phyloP scores from a whole-genome alignment of 1,139 yeast species.

The Candida dubliniensis region DNA sequence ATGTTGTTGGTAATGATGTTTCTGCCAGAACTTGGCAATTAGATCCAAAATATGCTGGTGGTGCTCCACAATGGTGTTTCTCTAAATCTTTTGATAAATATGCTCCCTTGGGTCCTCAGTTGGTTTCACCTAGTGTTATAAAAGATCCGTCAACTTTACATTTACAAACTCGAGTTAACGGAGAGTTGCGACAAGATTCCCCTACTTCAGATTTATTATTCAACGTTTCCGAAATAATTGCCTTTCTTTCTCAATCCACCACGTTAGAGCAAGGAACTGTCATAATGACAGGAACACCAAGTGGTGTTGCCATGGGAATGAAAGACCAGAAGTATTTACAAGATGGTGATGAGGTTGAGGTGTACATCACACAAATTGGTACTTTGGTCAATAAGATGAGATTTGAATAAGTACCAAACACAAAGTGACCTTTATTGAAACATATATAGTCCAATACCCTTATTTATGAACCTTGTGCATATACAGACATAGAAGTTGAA shows the following conservation, averaged over 20 bases:
- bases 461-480: no score
- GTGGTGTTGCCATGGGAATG: slow-evolving; percentile 51
- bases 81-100: slow-evolving; percentile 57
- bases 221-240: slow-evolving; percentile 41
- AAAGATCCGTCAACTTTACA: slow-evolving; percentile 36
- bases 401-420: slow-evolving; percentile 6
- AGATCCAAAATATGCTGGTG: slow-evolving; percentile 23
- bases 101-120: slow-evolving; percentile 55
- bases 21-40: slow-evolving; percentile 56
- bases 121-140: slow-evolving; percentile 38
- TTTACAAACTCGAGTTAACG: slow-evolving; percentile 36
- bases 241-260: slow-evolving; percentile 52
- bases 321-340: slow-evolving; percentile 42
- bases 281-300: slow-evolving; percentile 55
- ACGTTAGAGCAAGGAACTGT: slow-evolving; percentile 51
- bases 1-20: slow-evolving; percentile 54
- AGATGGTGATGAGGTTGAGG: slow-evolving; percentile 46
- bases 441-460: no score
- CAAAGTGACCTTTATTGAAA: no score
- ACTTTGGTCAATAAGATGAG: slow-evolving; percentile 38
- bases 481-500: no score
- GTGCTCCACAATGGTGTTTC: slow-evolving; percentile 52
- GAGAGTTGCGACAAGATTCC: slow-evolving; percentile 34
- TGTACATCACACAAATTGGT: slow-evolving; percentile 45
- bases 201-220: slow-evolving; percentile 51